Base-by-base conservation (phyloP, 164 flowering plant species). In the Annona cherimola region DNA sequence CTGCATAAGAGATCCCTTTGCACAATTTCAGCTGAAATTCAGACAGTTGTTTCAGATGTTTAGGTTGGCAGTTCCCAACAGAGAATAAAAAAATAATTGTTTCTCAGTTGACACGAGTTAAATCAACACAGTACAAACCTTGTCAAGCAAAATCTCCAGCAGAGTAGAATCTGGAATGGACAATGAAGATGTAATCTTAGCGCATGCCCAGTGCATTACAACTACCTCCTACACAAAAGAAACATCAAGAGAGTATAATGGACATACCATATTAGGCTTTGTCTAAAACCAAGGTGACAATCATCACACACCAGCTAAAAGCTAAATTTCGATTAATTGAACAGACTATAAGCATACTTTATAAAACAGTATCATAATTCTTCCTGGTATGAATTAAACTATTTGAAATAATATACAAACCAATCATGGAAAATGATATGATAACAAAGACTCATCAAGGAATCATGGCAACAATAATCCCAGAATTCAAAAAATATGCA, bases 121-220 rank as follows among this genome's bases (percentile, higher is more conserved):
- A 9, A 35, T 3, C 16, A 66, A 67, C 59, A 39, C 72, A 77
- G 43, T 19, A 75, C 76, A 70, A 62, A 92, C 99, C 98, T 96
- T 95, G 69, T 95, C 97, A 72, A 93, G 96, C 57, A 96, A 80
- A 70, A 89, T 84, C 68, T 92, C 93, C 62, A 96, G 91, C 45
- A 96, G 97, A 76, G 83, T 70, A 3, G 81, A 83, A 84, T 96
- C 99, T 63, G 88, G 88, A 80, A 89, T 88, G 70, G 91, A 84
- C 54, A 76, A 72, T 20, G 99, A 93, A 73, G 91, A 83, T 69
- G 94, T 84, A 77, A 96, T 93, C 82, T 93, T 96, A 20, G 92
- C 79, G 80, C 95, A 93, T 50, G 97, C 94, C 99, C 99, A 96
- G 74, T 96, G 99, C 98, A 93, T 91, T 74, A 96, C 79, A 67